These are phyloP conservation scores for Vanilla planifolia DNA, from an alignment of 106 monocot species.

Conservation along the genomic window DNA sequence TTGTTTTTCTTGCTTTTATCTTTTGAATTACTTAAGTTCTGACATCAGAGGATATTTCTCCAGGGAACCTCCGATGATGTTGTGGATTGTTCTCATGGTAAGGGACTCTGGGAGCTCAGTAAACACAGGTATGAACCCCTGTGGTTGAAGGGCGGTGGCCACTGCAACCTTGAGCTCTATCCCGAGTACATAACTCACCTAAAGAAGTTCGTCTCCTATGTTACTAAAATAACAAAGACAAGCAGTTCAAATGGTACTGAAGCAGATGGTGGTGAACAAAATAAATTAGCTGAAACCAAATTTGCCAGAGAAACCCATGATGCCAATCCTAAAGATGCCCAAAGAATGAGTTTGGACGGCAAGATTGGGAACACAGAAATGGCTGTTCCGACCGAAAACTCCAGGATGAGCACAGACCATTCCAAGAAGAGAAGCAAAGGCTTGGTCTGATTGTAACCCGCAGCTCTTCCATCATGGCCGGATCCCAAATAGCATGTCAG, in stretches of 20 bases:
- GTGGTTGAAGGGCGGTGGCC: constrained; percentile 60
- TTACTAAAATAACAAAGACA: constrained; percentile 26
- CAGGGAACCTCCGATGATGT: constrained; percentile 75
- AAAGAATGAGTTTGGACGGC: constrained; percentile 54
- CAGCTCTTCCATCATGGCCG: no score
- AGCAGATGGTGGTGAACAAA: constrained; percentile 7
- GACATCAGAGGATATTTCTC: constrained; percentile 7
- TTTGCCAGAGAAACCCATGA: constrained; percentile 1
- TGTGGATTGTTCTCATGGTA: constrained; percentile 68
- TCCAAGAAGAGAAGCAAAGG: constrained; percentile 38
- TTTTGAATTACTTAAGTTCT: neutral
- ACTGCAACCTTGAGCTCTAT: constrained; percentile 60
- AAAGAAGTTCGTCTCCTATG: constrained; percentile 48
- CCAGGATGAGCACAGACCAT: constrained; percentile 52
- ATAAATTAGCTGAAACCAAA: constrained; percentile 4
- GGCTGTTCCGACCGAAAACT: constrained; percentile 30
- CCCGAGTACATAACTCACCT: constrained; percentile 62
- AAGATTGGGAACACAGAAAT: constrained; percentile 28
- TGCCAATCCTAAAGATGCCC: constrained; percentile 16
- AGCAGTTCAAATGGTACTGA: constrained; percentile 12
- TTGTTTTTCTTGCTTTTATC: neutral
- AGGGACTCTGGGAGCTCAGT: constrained; percentile 62
- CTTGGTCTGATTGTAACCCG: constrained; percentile 26
- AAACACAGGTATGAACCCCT: constrained; percentile 58
- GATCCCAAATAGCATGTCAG: no score